Percentiles rank a stretch among this genome's conserved stretches.
Evolutionary conservation across 176 grass and related monocot species (phyloP).

Genomic region (Rhynchospora breviuscula): DNA sequence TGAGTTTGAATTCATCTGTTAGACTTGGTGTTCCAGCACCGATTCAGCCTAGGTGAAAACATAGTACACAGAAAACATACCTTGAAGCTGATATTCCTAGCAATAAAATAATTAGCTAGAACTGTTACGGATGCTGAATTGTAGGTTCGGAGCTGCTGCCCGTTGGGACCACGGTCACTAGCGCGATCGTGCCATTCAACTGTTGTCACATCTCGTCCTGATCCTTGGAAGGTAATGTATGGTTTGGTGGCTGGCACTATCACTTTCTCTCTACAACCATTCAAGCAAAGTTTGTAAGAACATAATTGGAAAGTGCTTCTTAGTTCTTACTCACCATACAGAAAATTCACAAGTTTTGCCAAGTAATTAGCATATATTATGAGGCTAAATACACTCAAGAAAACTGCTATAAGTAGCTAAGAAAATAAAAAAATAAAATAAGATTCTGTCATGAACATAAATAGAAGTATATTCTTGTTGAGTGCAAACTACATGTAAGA

Average conservation of each 20-base stretch:
- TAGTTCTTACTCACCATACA: neutral
- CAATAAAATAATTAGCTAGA: slow-evolving; percentile 85
- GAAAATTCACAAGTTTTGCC: neutral
- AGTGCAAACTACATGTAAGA: slow-evolving; percentile 53
- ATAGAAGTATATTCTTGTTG: neutral
- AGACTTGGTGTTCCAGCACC: neutral
- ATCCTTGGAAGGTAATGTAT: slow-evolving; percentile 82
- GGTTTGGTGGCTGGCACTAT: slow-evolving; percentile 75
- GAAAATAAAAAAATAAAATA: neutral
- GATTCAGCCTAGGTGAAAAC: neutral
- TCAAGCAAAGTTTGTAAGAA: neutral
- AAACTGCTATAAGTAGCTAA: neutral
- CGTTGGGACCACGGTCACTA: slow-evolving; percentile 69
- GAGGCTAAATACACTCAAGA: neutral
- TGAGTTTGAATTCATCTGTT: neutral
- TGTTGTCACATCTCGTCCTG: slow-evolving; percentile 62
- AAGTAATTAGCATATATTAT: neutral
- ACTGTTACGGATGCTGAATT: slow-evolving; percentile 90
- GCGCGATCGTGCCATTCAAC: slow-evolving; percentile 96
- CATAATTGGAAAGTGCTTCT: neutral
- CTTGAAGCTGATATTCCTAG: slow-evolving; percentile 99
- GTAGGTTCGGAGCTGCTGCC: slow-evolving; percentile 90
- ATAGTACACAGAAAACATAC: slow-evolving; percentile 38
- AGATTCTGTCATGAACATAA: neutral
- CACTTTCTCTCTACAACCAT: slow-evolving; percentile 77